Base-by-base conservation (phyloP, 345 rosid species). In the Fremontodendron californicum region DNA sequence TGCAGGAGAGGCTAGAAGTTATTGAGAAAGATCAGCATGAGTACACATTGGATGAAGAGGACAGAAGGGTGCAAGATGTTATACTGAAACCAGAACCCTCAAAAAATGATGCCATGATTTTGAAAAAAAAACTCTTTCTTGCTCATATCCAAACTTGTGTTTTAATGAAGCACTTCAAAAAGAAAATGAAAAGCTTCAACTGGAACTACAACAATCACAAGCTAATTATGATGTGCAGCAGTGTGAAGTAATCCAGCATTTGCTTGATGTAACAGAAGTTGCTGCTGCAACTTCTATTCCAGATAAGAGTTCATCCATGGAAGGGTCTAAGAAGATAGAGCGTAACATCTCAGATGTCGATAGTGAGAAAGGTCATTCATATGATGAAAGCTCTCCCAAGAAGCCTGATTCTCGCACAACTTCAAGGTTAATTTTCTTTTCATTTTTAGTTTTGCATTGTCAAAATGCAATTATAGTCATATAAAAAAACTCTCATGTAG, bases 21-120 rank as follows among this genome's bases (percentile, higher is more conserved):
- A 95, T 95, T 79, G 98, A 92, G 87, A 90, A 79, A 82, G 97
- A 95, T 92, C 98, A 93, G 73, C 75, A 86, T 0, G 99, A 95
- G 83, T 95, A 93, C 71, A 95, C 97, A 23, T 79, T 95, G 69
- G 99, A 92, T 79, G 97, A 92, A 65, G 99, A 93, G 83, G 98
- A 95, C 49, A 91, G 90, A 78, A 90, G 86, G 84, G 91, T 95
- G 85, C 99, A 95, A 68, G 88, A 86, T 83, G 87, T 91, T 75
- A 92, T 95, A 37, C 31, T 95, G 87, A 89, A 86, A 70, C 92
- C 90, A 16, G 98, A 93, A 27, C 88, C 94, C 51, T 81, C 93
- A n/a, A 83, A 77, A 79, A 86, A 92, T 73, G 92, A 92, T 11
- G 79, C 96, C 11, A 57, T 88, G 7, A 87, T 91, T 78, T 67